A percentile compares a stretch with the other conserved stretches of the same genome.
Evolutionary conservation across 306 rosid species (phyloP).

Genomic region (Cucurbita ficifolia): DNA sequence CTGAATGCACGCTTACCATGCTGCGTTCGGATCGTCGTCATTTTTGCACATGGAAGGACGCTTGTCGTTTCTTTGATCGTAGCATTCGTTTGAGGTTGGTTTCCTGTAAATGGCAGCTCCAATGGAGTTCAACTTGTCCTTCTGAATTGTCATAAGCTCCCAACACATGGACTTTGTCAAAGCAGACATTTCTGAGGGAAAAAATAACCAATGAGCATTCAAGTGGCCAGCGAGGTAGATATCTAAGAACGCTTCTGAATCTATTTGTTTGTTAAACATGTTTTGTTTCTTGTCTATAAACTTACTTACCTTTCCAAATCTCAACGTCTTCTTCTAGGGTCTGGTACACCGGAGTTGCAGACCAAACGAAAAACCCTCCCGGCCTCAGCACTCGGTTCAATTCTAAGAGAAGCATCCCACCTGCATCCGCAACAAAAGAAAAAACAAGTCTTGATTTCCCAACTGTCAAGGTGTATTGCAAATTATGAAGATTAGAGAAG

Average conservation of each 20-base stretch:
- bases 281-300: background rate
- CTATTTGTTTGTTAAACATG: background rate
- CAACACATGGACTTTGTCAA: conserved; percentile 72
- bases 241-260: too few relatives aligned
- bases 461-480: background rate
- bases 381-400: conserved; percentile 71
- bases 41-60: conserved; percentile 69
- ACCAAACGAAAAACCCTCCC: conserved; percentile 75
- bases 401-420: conserved; percentile 75
- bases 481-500: background rate
- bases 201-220: background rate
- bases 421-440: conserved; percentile 9
- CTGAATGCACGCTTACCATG: conserved; percentile 42
- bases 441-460: background rate
- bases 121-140: conserved; percentile 38
- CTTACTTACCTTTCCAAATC: conserved; percentile 55
- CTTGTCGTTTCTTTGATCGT: conserved; percentile 43
- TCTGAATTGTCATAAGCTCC: conserved; percentile 76
- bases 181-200: conserved; percentile 45
- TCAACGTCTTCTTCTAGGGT: conserved; percentile 65
- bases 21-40: conserved; percentile 78
- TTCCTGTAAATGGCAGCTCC: conserved; percentile 78
- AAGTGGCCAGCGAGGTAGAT: background rate
- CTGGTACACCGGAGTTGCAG: conserved; percentile 87
- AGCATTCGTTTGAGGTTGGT: conserved; percentile 64